Evolutionary conservation across 192 early-diverging fungal species (phyloP), one percentile per base, ranked within the genome.

Genomic region (Dissophora ornata): DNA sequence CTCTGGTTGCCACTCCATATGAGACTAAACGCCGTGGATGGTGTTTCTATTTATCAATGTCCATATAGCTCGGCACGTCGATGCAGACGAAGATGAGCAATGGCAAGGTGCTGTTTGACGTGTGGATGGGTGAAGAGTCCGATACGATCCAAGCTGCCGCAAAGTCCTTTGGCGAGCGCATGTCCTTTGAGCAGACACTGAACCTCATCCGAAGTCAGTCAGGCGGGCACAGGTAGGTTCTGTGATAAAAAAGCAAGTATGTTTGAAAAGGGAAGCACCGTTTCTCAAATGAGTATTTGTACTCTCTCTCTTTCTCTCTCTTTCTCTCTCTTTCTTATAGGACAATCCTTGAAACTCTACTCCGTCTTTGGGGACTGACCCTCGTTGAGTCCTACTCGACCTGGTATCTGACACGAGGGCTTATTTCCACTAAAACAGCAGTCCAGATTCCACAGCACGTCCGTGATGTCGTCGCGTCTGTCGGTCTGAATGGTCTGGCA

Each of bases 81-180:
- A 80, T 90, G 82, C 63, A 75, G 48, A 25, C 63, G n/a, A 87
- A 86, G 55, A 69, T 88, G 26, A 42, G 33, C 25, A 44, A 47
- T 11, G 87, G 86, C 47, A 56, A 79, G 47, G 28, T 58, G 1
- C 47, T 91, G 26, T 92, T 91, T 69, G 86, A 91, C 30, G 83
- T 89, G 24, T 92, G 91, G 91, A 92, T 92, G 91, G 71, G 69
- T 50, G 82, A 90, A 64, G 87, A 92, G 71, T 88, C 85, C 32
- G 88, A 92, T 40, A 65, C 77, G 4, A 87, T 92, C 42, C 91
- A 92, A 67, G 81, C 83, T 4, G 57, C 86, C 1, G 86, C 89
- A 12, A 69, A 83, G 28, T 82, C 91, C 22, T 88, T 81, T 58
- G 91, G 91, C 25, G 88, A 91, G 53, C 79, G 88, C n/a, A 82